Base-by-base conservation (phyloP, 1,284 basidiomycete species). In the Sporisorium iseilematis-ciliati region DNA sequence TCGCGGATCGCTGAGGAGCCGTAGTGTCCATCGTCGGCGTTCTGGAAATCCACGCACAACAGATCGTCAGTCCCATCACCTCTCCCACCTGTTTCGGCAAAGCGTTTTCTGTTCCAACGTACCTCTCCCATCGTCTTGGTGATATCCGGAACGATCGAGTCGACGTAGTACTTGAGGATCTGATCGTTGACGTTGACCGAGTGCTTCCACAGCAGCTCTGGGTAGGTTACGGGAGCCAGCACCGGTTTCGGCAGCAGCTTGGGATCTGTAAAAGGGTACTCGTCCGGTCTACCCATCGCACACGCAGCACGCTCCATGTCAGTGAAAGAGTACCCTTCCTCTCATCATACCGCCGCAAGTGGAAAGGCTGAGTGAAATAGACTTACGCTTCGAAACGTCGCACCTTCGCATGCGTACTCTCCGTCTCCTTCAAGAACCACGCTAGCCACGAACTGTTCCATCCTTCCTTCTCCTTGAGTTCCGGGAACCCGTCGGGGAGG, bases 361-460 rank as follows among this genome's bases (percentile, higher is more conserved):
- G n/a, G n/a, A n/a, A n/a, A n/a, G n/a, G n/a, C n/a, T n/a, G n/a
- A n/a, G n/a, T n/a, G n/a, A n/a, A n/a, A 31, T 6, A 35, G 21
- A 75, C 69, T 71, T 41, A 75, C 63, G 71, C 75, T 48, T 74
- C 38, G 51, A 76, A 76, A 20, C 74, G 55, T 20, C 74, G 51
- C 26, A 76, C 65, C 51, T 76, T 76, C 12, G 74, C 94, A 87
- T 99, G 96, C 85, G 96, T 95, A 1, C 89, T 88, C 87, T 99
- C 97, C 0, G 89, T 97, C 87, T 98, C 95, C 80, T 92, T 92
- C 86, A 99, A 87, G 87, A 99, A 95, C 97, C 97, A 99, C 64
- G 96, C 93, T 1, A 99, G 88, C 94, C 95, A 98, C 67, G 91
- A 93, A 1, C 93, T 93, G 3, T 90, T 84, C 86, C 94, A 95